Evolutionary conservation across 495 filamentous ascomycete species (phyloP), one percentile per base, ranked within the genome.

Genomic region (Trichoderma parareesei): DNA sequence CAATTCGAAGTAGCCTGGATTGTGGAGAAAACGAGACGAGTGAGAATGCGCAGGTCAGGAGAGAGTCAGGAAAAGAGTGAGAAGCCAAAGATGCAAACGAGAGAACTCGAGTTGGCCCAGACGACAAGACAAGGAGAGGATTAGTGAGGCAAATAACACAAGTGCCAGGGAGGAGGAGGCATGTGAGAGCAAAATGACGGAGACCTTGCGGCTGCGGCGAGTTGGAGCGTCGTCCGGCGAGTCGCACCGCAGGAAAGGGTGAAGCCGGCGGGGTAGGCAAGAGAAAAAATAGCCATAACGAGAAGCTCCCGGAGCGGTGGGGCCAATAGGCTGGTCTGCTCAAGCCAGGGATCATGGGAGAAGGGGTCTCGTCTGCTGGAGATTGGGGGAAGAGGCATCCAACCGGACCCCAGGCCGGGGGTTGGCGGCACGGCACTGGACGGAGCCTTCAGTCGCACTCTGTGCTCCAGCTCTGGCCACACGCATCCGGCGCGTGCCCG

Each of bases 61-160:
- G 60, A 11, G 49, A 61, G 27, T 57, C 61, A 68, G 18, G 43
- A 42, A 33, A 63, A 38, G 64, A 57, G 13, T 49, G 64, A 64
- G 33, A 3, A 63, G 46, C 65, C 59, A 40, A n/a, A 67, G 60
- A 68, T 1, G 46, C 27, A 67, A 4, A 43, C 27, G 20, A 44
- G 37, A 42, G 42, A 8, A 42, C 8, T 14, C 1, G 10, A n/a
- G 20, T 4, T 14, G 27, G 16, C 16, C 49, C 35, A 57, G 53
- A 57, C 35, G 53, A 38, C 20, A 57, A 14, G 14, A 57, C 4
- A 4, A 4, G 14, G 3, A 57, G 27, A 35, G 33, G 7, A 16
- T 13, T 10, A 57, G 27, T 57, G 20, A 37, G 53, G 10, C 1
- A 57, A 57, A 57, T 13, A 57, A 27, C 13, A 10, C 11, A 35